Conservation (phyloP, 352 stramenopile genomes). For the Globisporangium paddicum region DNA sequence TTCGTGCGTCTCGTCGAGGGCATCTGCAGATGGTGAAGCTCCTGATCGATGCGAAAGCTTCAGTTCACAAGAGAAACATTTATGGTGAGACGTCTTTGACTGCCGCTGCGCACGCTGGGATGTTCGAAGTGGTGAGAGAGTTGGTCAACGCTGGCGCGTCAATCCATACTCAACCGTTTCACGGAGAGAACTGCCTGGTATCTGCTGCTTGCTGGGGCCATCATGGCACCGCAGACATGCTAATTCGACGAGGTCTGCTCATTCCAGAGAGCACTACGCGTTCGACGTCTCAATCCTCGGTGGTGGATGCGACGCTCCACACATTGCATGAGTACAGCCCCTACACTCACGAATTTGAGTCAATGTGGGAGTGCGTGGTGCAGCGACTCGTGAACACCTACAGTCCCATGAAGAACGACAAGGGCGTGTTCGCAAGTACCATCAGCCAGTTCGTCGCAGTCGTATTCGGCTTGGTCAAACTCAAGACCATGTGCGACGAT, state of each 20-base stretch:
- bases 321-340: neutral
- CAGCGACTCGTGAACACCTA: neutral
- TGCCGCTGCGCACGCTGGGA: neutral
- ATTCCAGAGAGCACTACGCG: neutral
- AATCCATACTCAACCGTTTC: neutral
- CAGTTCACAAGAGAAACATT: neutral
- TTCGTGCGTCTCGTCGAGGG: neutral
- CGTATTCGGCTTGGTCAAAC: slow-evolving; percentile 2
- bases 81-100: neutral
- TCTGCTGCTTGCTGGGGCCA: neutral
- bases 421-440: neutral
- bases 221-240: neutral
- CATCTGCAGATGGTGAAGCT: neutral
- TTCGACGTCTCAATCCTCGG: neutral
- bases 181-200: slow-evolving; percentile 1
- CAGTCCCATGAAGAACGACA: neutral
- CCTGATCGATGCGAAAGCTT: neutral
- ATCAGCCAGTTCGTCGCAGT: neutral
- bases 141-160: neutral
- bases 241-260: neutral
- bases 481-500: neutral
- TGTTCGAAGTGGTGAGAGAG: neutral
- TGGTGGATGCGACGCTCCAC: slow-evolving; percentile 1
- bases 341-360: neutral
- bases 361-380: slow-evolving; percentile 3